These are phyloP conservation scores for Cardiospermum halicacabum DNA, from an alignment of 345 rosid species.

Conservation along the genomic window DNA sequence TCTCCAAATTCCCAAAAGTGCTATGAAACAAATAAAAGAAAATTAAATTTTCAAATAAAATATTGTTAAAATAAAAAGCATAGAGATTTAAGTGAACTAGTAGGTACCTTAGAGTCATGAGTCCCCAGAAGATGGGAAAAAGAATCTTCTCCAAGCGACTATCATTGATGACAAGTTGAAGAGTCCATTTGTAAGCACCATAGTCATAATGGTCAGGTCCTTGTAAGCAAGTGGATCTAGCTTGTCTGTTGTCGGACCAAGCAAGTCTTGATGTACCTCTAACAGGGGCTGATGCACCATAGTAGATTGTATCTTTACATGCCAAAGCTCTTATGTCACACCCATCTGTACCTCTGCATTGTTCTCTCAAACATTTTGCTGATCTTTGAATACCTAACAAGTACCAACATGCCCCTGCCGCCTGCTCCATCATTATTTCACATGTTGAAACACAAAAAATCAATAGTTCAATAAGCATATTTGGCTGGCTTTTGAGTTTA, in stretches of 20 bases:
- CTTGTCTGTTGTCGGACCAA: slow-evolving; percentile 61
- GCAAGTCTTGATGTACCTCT: slow-evolving; percentile 40
- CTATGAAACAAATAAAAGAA: slow-evolving; percentile 37
- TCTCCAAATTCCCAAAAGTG: slow-evolving; percentile 90
- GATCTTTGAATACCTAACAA: slow-evolving; percentile 85
- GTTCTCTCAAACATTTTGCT: slow-evolving; percentile 69
- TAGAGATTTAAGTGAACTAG: not conserved
- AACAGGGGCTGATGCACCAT: slow-evolving; percentile 54
- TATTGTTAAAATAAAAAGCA: not conserved
- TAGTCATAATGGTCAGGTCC: slow-evolving; percentile 53
- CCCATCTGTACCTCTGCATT: slow-evolving; percentile 44
- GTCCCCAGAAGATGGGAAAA: slow-evolving; percentile 93
- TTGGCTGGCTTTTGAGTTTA: too few relatives aligned
- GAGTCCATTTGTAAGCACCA: slow-evolving; percentile 91
- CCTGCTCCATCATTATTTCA: slow-evolving; percentile 33
- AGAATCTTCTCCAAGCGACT: slow-evolving; percentile 86
- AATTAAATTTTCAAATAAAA: too few relatives aligned
- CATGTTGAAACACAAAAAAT: too few relatives aligned
- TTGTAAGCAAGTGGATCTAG: slow-evolving; percentile 55
- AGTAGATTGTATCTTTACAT: slow-evolving; percentile 69
- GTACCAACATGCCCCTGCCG: slow-evolving; percentile 99
- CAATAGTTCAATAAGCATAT: too few relatives aligned
- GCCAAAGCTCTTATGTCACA: slow-evolving; percentile 54
- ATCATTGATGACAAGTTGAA: slow-evolving; percentile 73
- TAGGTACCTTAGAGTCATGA: slow-evolving; percentile 86